These are phyloP conservation scores for Pseudozyma thailandica DNA, from an alignment of 1,284 basidiomycete genomes.

Conservation along the genomic window DNA sequence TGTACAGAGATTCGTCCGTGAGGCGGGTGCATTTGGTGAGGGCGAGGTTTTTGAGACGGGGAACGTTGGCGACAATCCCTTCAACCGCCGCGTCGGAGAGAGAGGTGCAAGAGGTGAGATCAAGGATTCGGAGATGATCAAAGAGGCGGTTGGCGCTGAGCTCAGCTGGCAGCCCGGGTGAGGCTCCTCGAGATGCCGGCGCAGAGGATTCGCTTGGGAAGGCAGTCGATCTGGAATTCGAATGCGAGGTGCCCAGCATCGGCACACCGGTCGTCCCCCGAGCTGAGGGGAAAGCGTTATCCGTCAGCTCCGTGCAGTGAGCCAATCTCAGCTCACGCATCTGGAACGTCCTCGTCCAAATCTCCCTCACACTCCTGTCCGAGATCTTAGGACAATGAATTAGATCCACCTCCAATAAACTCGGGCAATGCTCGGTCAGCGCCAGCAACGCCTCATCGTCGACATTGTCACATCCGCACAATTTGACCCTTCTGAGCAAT, in stretches of 20 bases:
- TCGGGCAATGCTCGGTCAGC: slow-evolving; percentile 74
- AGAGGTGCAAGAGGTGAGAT: slow-evolving; percentile 80
- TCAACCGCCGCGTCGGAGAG: slow-evolving; percentile 90
- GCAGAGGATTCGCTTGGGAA: slow-evolving; percentile 39
- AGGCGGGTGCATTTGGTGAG: slow-evolving; percentile 88
- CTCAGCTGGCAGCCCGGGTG: slow-evolving; percentile 32
- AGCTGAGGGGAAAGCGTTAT: slow-evolving; percentile 83
- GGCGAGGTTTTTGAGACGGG: slow-evolving; percentile 89
- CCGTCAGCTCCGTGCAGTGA: slow-evolving; percentile 81
- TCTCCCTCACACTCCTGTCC: slow-evolving; percentile 80
- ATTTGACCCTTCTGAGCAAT: slow-evolving; percentile 75
- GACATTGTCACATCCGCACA: slow-evolving; percentile 57
- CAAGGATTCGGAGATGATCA: slow-evolving; percentile 65
- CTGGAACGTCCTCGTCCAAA: slow-evolving; percentile 82
- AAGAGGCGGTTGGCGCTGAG: slow-evolving; percentile 51
- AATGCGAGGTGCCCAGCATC: slow-evolving; percentile 42
- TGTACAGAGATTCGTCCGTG: slow-evolving; percentile 86
- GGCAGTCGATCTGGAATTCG: slow-evolving; percentile 1
- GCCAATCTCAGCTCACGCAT: slow-evolving; percentile 92
- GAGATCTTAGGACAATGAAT: slow-evolving; percentile 83
- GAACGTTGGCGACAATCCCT: slow-evolving; percentile 86
- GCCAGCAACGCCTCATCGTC: slow-evolving; percentile 56
- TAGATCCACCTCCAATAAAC: slow-evolving; percentile 93
- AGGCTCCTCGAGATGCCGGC: slow-evolving; percentile 41
- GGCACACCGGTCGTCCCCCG: slow-evolving; percentile 34